phyloP scores from a whole-genome alignment of 306 rosid species.

The Rosa rugosa region DNA sequence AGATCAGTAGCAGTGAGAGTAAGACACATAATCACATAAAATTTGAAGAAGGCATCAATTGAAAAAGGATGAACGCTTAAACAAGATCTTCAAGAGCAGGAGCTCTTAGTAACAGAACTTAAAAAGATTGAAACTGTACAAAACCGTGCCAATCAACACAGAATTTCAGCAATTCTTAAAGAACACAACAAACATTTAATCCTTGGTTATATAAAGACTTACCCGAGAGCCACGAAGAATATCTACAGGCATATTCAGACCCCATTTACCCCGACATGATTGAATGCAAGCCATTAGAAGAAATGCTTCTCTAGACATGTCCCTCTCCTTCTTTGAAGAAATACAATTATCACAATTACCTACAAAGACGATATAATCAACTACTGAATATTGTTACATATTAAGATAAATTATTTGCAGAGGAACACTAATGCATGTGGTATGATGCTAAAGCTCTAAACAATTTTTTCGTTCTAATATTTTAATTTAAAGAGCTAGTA shows the following conservation, averaged over 20 bases:
- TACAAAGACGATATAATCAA: conserved; percentile 37
- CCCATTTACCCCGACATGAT: conserved; percentile 71
- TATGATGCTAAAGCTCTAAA: neutral
- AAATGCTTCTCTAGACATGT: conserved; percentile 84
- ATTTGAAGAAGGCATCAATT: conserved; percentile 21
- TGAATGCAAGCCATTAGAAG: conserved; percentile 86
- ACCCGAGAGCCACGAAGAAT: conserved; percentile 89
- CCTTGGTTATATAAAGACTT: conserved; percentile 25
- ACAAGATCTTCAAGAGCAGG: neutral
- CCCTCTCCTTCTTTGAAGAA: conserved; percentile 57
- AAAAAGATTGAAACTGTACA: neutral
- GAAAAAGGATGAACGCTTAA: conserved; percentile 9
- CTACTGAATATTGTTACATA: neutral
- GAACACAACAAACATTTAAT: neutral
- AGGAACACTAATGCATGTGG: neutral
- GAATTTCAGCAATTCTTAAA: neutral
- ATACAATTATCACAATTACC: conserved; percentile 89
- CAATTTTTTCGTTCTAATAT: neutral
- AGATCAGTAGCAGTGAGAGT: conserved; percentile 20
- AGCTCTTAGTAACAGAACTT: neutral
- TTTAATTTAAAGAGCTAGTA: neutral
- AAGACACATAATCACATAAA: conserved; percentile 3
- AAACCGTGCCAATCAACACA: neutral
- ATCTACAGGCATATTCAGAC: conserved; percentile 82
- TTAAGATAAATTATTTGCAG: neutral